Base-by-base conservation (phyloP, 2,329 filamentous ascomycete genomes). In the Endoconidiophora polonica region DNA sequence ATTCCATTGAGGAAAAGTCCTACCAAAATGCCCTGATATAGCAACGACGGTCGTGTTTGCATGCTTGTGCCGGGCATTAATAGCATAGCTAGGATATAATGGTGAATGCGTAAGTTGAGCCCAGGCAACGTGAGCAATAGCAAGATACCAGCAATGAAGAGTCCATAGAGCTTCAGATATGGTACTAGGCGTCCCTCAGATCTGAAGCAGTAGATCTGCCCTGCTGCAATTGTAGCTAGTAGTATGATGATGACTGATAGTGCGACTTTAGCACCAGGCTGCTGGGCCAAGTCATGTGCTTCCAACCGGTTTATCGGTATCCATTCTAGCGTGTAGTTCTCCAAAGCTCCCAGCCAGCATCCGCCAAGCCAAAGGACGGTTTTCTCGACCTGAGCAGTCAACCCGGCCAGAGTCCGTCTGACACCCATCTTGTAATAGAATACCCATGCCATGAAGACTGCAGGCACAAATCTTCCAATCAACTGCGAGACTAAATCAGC, bases 231-330 rank as follows among this genome's bases (percentile, higher is more conserved):
- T 54, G 66, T 63, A 50, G 81, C 65, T 4, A 98, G 71, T 2
- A 80, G 62, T 4, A 86, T 68, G 37, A 95, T 69, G 54, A 98
- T 83, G 51, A 85, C 73, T 42, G 84, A 76, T 45, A 98, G 68
- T 0, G 91, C 90, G 1, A 84, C 74, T 50, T 86, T 81, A 0
- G 90, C 91, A 5, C 91, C 91, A 0, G 91, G 90, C 60, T 98
- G 87, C 57, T 87, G 81, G 44, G 82, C 68, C 41, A 98, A 77
- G 60, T 98, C 91, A 61, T 93, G 86, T 0, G 81, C 79, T 6
- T 85, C 96, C n/a, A 98, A 72, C 2, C 91, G 81, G 63, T 87
- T 79, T 56, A 98, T 91, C 0, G 91, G 91, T 54, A 98, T 95
- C 65, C 85, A 83, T 58, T 86, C 83, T 59, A 98, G 86, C 0